Evolutionary conservation across 805 yeast species (phyloP), one percentile per base, ranked within the genome.

Genomic region (Lipomyces yamanashiensis): DNA sequence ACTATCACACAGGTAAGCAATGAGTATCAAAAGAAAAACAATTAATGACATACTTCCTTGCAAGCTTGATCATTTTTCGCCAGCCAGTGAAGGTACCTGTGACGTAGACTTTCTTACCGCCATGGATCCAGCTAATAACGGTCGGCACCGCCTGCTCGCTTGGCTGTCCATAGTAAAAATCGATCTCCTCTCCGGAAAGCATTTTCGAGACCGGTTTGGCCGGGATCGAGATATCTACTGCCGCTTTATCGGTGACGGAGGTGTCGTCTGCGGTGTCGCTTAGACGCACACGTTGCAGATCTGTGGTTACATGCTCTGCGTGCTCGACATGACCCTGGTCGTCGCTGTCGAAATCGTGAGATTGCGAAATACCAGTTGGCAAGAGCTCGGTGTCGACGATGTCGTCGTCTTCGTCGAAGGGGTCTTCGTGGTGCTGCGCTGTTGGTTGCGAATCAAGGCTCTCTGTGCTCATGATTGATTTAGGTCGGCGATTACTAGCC

Each of bases 31-130:
- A 56, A 8, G n/a, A 19, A 17, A 34, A 39, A n/a, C 21, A 15
- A 9, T 9, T 34, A 13, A 33, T 6, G 19, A 37, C 54, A 44
- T 64, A 63, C 59, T 54, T 54, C 45, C 57, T 48, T 1, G 67
- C 48, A 17, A 95, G 79, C 45, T 96, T 96, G 73, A 93, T 92
- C 98, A 95, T 93, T 77, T 92, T 93, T 70, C 97, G 82, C 98
- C 99, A 95, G 2, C 97, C 97, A 0, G 99, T 95, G 77, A 93
- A 93, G 0, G 98, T 89, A 55, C 99, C 99, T 41, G 98, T 95
- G 13, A 93, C 97, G 75, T 92, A 95, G 1, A 95, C 98, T 71
- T 89, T 89, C 55, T 84, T 84, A 65, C 99, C 99, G n/a, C 98
- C 98, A 76, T 93, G 97, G 17, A 86, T 87, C 99, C 99, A 93